Evolutionary conservation across 2,329 filamentous ascomycete species (phyloP).

Genomic region (Diaporthe amygdali): DNA sequence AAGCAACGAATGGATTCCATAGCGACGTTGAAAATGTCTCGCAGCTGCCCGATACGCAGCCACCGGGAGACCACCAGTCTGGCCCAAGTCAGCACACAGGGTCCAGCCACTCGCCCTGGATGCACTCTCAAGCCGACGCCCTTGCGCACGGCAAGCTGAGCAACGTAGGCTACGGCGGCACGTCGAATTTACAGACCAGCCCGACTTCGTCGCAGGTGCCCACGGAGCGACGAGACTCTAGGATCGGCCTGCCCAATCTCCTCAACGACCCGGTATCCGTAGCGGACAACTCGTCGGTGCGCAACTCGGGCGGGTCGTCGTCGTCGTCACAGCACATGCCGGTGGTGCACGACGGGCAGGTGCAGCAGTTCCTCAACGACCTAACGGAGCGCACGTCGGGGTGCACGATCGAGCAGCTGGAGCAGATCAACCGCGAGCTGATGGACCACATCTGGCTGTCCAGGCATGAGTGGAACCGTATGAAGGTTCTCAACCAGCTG

Average conservation of each 20-base stretch:
- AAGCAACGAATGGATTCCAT: conserved; percentile 72
- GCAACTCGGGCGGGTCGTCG: conserved; percentile 35
- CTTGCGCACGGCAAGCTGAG: conserved; percentile 43
- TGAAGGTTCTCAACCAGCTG: conserved; percentile 64
- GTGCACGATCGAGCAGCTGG: conserved; percentile 89
- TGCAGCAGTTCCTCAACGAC: conserved; percentile 64
- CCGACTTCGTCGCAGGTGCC: conserved; percentile 46
- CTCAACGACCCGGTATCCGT: conserved; percentile 47
- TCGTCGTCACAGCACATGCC: conserved; percentile 51
- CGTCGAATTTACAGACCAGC: conserved; percentile 31
- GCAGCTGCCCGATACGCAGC: conserved; percentile 61
- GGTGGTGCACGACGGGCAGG: conserved; percentile 51
- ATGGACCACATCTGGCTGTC: conserved; percentile 90
- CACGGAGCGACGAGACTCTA: conserved; percentile 34
- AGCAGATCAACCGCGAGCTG: conserved; percentile 87
- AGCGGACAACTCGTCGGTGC: conserved; percentile 31
- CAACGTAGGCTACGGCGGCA: conserved; percentile 17
- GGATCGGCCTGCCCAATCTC: conserved; percentile 43
- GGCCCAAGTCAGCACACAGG: conserved; percentile 47
- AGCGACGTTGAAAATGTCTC: conserved; percentile 47
- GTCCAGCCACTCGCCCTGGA: conserved; percentile 60
- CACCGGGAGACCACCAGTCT: conserved; percentile 32
- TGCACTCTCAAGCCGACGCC: conserved; percentile 62
- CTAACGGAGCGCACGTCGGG: conserved; percentile 74
- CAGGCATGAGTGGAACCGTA: conserved; percentile 83